A percentile compares a stretch with the other conserved stretches of the same genome.
phyloP scores from a whole-genome alignment of 2,329 filamentous ascomycete genomes.

The Zasmidium cellare region DNA sequence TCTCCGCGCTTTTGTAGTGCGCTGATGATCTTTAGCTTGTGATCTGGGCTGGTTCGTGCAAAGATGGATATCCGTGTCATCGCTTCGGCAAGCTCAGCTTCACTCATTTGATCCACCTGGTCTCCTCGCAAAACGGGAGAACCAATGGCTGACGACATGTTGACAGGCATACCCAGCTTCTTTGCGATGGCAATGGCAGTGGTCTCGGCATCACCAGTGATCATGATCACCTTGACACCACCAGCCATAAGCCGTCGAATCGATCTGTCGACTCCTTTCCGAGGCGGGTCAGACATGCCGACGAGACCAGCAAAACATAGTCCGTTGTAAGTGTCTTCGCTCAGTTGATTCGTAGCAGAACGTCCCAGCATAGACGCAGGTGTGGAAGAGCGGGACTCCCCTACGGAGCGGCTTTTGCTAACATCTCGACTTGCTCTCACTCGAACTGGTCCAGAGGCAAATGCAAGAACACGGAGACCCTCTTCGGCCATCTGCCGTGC shows the following conservation, averaged over 20 bases:
- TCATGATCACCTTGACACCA: constrained; percentile 98
- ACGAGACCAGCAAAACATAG: constrained; percentile 89
- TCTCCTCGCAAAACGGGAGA: constrained; percentile 80
- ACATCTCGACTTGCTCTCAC: constrained; percentile 28
- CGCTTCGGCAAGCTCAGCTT: constrained; percentile 77
- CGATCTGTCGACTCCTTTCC: constrained; percentile 84
- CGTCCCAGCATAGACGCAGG: constrained; percentile 13
- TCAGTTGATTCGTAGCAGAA: constrained; percentile 1
- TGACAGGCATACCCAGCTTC: constrained; percentile 91
- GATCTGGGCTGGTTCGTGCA: constrained; percentile 91
- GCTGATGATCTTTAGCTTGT: constrained; percentile 95
- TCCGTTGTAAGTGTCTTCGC: constrained; percentile 75
- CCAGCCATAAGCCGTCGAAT: constrained; percentile 90
- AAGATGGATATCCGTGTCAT: constrained; percentile 92
- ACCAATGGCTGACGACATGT: constrained; percentile 58
- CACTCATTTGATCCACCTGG: constrained; percentile 89
- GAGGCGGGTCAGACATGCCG: constrained; percentile 95
- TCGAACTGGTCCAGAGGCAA: constrained; percentile 74
- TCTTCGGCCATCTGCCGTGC: constrained; percentile 85
- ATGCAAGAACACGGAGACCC: constrained; percentile 86
- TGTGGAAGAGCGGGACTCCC: constrained; percentile 23
- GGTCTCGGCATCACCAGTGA: constrained; percentile 93
- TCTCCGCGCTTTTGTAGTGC: constrained; percentile 90
- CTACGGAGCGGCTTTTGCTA: constrained; percentile 7
- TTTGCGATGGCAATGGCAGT: constrained; percentile 92